Conservation (phyloP, 441 rosid genomes). For the Gossypium gossypioides region DNA sequence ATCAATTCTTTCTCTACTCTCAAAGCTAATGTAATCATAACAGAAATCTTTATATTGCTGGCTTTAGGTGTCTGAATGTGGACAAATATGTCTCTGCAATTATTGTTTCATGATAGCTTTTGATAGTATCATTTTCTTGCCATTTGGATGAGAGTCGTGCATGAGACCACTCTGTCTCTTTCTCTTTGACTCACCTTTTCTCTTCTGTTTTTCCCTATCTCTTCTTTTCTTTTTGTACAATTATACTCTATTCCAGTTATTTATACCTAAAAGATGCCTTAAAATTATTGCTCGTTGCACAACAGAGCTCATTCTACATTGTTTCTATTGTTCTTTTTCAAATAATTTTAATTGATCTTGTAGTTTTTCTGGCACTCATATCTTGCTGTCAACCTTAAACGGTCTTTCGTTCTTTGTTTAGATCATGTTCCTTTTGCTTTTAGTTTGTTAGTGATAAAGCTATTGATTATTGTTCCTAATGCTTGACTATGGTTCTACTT, state of each 20-base stretch:
- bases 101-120: neutral
- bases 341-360: neutral
- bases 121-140: neutral
- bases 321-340: neutral
- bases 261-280: neutral
- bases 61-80: constrained; percentile 3
- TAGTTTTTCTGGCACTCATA: neutral
- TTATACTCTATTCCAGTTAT: neutral
- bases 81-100: constrained; percentile 4
- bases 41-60: constrained; percentile 3
- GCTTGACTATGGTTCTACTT: neutral
- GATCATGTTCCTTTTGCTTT: neutral
- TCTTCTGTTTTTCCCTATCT: neutral
- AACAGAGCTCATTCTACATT: neutral
- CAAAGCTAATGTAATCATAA: neutral
- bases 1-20: neutral
- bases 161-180: neutral
- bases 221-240: neutral
- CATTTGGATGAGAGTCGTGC: neutral
- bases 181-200: neutral
- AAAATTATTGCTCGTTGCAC: constrained; percentile 3
- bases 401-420: neutral
- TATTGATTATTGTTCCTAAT: constrained; percentile 1
- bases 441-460: neutral
- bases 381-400: neutral